Evolutionary conservation across 495 filamentous ascomycete species (phyloP), one percentile per base, ranked within the genome.

Genomic region (Aspergillus saccharolyticus): DNA sequence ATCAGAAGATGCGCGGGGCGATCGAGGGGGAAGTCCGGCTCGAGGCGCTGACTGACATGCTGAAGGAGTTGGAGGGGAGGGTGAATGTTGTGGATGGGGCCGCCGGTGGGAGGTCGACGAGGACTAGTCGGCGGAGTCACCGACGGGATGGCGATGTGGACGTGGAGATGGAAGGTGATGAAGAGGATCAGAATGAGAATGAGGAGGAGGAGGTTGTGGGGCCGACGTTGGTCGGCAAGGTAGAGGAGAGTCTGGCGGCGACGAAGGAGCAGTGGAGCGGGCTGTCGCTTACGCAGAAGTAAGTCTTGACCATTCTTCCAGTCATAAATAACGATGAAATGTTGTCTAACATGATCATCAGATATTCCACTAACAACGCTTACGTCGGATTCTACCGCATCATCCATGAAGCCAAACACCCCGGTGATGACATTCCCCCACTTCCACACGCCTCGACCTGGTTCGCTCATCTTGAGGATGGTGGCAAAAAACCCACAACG

Each of bases 341-440:
- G n/a, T n/a, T n/a, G n/a, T n/a, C 17, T 20, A 22, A 51, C 53
- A 48, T 50, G 22, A 14, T 1, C 22, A 51, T 12, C 62, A 78
- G 75, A 56, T 96, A 96, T 72, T 83, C 83, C n/a, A 62, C 77
- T 9, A 80, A 94, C 70, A 91, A 93, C 70, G 76, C 84, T 57
- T 96, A 96, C 76, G 76, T 86, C 54, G 77, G 79, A 24, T 96
- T 96, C 80, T 87, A 88, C 66, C 80, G 81, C 46, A 76, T 84
- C 18, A 84, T 93, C 58, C 89, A 95, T 70, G 89, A 94, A 59
- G 83, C 89, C 17, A 78, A 83, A 55, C 78, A 91, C 66, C 82
- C 78, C 3, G 80, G 78, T 28, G 82, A 88, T 46, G 80, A 85
- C 33, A 80, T 80, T 15, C 78, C 78, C 0, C 83, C 85, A 0